Evolutionary conservation across 805 yeast species (phyloP).

Genomic region (Candida xyloterini): DNA sequence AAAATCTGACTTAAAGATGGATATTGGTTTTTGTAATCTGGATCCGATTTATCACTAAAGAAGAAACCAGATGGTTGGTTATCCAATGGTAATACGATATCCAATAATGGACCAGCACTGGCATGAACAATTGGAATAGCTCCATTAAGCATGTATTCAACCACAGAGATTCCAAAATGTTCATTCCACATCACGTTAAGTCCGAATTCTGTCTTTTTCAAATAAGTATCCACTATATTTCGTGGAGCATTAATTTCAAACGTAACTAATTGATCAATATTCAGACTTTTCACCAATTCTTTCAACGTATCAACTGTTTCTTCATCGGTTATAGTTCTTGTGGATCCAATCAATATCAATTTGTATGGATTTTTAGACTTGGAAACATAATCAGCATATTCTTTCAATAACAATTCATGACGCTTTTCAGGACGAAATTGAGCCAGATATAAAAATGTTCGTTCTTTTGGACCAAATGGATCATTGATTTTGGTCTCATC

Average conservation of each 20-base stretch:
- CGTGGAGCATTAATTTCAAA: slow-evolving; percentile 66
- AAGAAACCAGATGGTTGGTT: slow-evolving; percentile 66
- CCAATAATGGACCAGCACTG: slow-evolving; percentile 90
- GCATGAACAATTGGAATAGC: slow-evolving; percentile 88
- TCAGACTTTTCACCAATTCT: slow-evolving; percentile 39
- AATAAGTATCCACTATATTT: slow-evolving; percentile 50
- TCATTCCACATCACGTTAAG: slow-evolving; percentile 99
- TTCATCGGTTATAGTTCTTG: slow-evolving; percentile 67
- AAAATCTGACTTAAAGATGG: slow-evolving; percentile 49
- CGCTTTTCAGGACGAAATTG: slow-evolving; percentile 96
- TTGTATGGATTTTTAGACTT: slow-evolving; percentile 40
- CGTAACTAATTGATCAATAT: slow-evolving; percentile 39
- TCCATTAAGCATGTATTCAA: slow-evolving; percentile 86
- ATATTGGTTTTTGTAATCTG: slow-evolving; percentile 48
- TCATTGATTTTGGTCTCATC: slow-evolving; percentile 37
- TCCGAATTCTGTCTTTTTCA: slow-evolving; percentile 65
- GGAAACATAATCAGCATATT: slow-evolving; percentile 55
- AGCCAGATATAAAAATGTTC: slow-evolving; percentile 62
- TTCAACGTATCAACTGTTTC: slow-evolving; percentile 51
- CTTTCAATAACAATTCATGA: slow-evolving; percentile 64
- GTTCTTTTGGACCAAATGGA: slow-evolving; percentile 30
- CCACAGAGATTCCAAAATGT: slow-evolving; percentile 97
- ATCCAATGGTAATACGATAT: slow-evolving; percentile 62
- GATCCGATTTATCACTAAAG: slow-evolving; percentile 68
- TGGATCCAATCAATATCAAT: slow-evolving; percentile 78